Evolutionary conservation across 352 stramenopile genomes (phyloP), one percentile per base, ranked within the genome.

Genomic region (Globisporangium uncinulatum): DNA sequence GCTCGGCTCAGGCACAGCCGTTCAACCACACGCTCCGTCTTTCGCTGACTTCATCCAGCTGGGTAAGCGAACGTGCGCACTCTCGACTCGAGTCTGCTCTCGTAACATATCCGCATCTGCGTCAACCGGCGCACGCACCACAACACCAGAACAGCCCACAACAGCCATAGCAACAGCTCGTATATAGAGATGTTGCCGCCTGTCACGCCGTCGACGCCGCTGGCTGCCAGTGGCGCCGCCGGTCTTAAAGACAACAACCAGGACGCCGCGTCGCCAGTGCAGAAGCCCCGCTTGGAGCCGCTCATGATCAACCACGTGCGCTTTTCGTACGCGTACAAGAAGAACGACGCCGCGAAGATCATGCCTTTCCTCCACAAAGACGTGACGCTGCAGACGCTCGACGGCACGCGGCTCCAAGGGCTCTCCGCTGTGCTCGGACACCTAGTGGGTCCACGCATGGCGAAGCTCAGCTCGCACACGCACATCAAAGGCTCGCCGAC

Each of bases 311-410:
- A 77, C 62, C 80, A 90, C 59, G 51, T 79, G 34, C 70, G 66
- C 52, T 88, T 90, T 48, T 76, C 80, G 14, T 74, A 77, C 51
- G 80, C 78, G 14, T 83, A 88, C 71, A 83, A 83, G 58, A 70
- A 86, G 66, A 92, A 88, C 61, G 82, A 92, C 73, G 67, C 77
- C 4, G 73, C 76, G 24, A 71, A 73, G 68, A 74, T 92, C 44
- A 58, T 86, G 54, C 71, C 79, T 37, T 88, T 86, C 52, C 67
- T 92, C 48, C 66, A 73, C 55, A 74, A 79, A 41, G 69, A 88
- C 66, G 82, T 86, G 42, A 59, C 48, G 51, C 68, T 92, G 37
- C 54, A 60, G 13, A 83, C 78, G 2, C 54, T 71, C 50, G 80
- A 92, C 51, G 76, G 74, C 58, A 48, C 55, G 17, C 44, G 54